Conservation (phyloP, 305 asterid species). For the Fraxinus sp. region DNA sequence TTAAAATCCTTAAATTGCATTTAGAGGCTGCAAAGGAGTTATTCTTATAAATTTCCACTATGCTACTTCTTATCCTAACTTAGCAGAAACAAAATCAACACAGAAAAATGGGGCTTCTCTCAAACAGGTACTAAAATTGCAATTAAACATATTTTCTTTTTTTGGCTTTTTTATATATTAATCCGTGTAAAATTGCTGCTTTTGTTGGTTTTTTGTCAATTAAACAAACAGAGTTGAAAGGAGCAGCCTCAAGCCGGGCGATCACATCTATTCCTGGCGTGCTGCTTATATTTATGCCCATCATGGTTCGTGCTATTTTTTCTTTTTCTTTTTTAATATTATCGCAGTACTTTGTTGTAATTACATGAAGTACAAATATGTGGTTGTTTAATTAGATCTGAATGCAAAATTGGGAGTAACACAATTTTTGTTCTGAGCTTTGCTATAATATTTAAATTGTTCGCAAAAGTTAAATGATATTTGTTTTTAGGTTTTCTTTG, state of each 20-base stretch:
- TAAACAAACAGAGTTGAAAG: conserved; percentile 45
- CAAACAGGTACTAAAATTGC: background rate
- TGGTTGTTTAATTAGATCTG: background rate
- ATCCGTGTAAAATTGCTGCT: background rate
- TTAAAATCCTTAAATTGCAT: background rate
- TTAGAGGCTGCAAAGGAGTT: background rate
- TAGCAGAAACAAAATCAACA: background rate
- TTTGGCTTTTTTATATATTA: too few relatives aligned
- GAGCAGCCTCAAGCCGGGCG: conserved; percentile 75
- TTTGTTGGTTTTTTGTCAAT: background rate
- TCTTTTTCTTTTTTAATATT: too few relatives aligned
- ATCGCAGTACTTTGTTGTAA: background rate
- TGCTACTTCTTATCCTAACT: background rate
- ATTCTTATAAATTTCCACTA: background rate
- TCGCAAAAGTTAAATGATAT: background rate
- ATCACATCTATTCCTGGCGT: conserved; percentile 94
- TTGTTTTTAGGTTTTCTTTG: background rate
- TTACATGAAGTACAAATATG: background rate
- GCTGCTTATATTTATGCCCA: conserved; percentile 81
- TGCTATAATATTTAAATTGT: background rate
- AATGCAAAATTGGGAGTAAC: background rate
- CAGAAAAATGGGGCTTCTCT: background rate
- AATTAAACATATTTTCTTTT: background rate
- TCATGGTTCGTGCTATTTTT: conserved; percentile 54
- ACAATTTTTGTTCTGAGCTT: background rate